Percentiles rank a stretch among this genome's conserved stretches.
These are phyloP conservation scores for Cryphonectria naterciae DNA, from an alignment of 2,329 filamentous ascomycete genomes.

Conservation along the genomic window DNA sequence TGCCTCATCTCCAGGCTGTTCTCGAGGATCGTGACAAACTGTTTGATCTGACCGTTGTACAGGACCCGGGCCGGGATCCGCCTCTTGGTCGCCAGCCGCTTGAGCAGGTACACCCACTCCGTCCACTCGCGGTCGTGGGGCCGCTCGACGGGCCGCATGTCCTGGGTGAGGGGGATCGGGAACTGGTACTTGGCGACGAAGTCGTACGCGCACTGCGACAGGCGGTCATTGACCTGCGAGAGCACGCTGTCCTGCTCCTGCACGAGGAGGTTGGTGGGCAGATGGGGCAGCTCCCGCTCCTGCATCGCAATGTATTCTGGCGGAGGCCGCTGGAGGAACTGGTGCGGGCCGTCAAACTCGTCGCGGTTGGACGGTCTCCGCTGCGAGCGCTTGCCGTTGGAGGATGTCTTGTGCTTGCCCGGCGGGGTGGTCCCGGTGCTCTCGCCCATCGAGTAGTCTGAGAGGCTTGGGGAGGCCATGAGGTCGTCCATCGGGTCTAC, in stretches of 20 bases:
- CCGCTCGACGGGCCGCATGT: conserved; percentile 76
- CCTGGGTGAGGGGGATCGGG: conserved; percentile 80
- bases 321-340: conserved; percentile 75
- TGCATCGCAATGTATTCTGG: conserved; percentile 74
- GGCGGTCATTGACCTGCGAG: conserved; percentile 78
- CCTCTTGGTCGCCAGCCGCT: conserved; percentile 82
- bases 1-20: conserved; percentile 89
- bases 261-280: conserved; percentile 80
- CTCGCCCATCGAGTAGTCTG: conserved; percentile 64
- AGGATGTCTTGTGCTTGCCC: conserved; percentile 50
- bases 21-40: conserved; percentile 85
- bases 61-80: conserved; percentile 82
- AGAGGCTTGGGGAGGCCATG: conserved; percentile 60
- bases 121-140: conserved; percentile 86
- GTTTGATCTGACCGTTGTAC: conserved; percentile 90
- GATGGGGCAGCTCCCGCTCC: conserved; percentile 78
- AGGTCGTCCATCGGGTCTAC: conserved; percentile 63
- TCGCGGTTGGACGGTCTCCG: conserved; percentile 79
- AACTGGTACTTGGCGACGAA: conserved; percentile 93
- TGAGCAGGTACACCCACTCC: conserved; percentile 88
- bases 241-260: conserved; percentile 85
- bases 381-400: conserved; percentile 58
- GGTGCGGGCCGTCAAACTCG: conserved; percentile 87
- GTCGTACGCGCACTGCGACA: conserved; percentile 85
- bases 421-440: conserved; percentile 45